A percentile compares a stretch with the other conserved stretches of the same genome.
Conservation (phyloP, 768 basidiomycete species). For the Amyloporia xantha region DNA sequence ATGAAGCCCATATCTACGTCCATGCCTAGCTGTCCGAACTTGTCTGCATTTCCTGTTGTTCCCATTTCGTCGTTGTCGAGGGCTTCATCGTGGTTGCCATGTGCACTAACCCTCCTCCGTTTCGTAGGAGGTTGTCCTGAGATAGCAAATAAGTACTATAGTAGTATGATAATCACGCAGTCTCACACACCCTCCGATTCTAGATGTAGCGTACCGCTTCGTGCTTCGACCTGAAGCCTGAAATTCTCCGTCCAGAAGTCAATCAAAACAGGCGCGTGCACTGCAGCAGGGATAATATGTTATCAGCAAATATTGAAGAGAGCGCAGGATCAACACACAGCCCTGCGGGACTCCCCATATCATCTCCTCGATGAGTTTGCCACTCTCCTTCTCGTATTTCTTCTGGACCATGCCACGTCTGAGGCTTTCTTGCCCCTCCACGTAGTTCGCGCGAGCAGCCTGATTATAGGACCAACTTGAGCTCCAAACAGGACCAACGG, state of each 20-base stretch:
- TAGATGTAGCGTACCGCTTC: constrained; percentile 38
- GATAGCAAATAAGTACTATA: no score
- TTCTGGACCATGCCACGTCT: constrained; percentile 46
- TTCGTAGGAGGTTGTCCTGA: constrained; percentile 43
- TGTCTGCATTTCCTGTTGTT: not conserved
- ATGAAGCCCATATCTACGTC: constrained; percentile 20
- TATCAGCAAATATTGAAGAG: not conserved
- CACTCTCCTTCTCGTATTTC: constrained; percentile 48
- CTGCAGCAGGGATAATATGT: no score
- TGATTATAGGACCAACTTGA: constrained; percentile 20
- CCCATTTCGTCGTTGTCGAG: not conserved
- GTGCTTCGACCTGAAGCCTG: constrained; percentile 62
- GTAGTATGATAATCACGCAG: constrained; percentile 1
- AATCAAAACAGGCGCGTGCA: constrained; percentile 56
- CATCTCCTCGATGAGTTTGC: constrained; percentile 50
- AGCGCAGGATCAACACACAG: constrained; percentile 47
- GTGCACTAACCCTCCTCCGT: constrained; percentile 35
- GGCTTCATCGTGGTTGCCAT: constrained; percentile 4
- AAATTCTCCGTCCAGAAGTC: constrained; percentile 74
- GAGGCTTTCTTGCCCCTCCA: constrained; percentile 51
- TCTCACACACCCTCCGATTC: constrained; percentile 28
- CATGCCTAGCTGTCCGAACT: not conserved
- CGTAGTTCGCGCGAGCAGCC: constrained; percentile 61
- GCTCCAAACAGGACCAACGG: not conserved
- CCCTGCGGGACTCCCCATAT: constrained; percentile 61